These are phyloP conservation scores for Fusarium sp. DNA, from an alignment of 2,329 filamentous ascomycete genomes.

Conservation along the genomic window DNA sequence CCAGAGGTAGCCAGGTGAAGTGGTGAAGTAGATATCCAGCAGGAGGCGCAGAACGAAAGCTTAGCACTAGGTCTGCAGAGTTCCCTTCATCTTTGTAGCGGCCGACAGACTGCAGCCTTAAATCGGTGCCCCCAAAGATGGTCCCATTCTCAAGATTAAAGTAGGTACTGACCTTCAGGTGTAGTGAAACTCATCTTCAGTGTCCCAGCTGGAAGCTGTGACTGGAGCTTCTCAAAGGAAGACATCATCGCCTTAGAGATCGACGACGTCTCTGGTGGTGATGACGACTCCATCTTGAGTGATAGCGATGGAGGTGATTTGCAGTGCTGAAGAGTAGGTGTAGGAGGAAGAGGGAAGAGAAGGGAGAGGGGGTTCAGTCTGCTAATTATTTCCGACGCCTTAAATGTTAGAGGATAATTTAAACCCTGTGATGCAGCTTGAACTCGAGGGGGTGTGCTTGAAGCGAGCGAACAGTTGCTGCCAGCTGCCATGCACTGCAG, in stretches of 20 bases:
- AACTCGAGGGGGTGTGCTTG: not conserved
- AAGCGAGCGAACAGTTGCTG: not conserved
- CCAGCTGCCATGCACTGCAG: not conserved
- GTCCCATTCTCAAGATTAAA: not conserved
- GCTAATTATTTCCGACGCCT: too few species aligned
- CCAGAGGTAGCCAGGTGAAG: not conserved
- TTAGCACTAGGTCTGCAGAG: not conserved
- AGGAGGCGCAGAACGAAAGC: not conserved
- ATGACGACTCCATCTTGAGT: not conserved
- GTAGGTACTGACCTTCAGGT: not conserved
- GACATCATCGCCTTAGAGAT: not conserved
- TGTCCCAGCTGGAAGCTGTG: not conserved
- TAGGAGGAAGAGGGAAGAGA: not conserved
- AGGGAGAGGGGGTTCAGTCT: not conserved
- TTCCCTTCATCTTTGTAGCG: not conserved
- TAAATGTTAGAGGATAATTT: not conserved
- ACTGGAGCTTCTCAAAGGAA: not conserved
- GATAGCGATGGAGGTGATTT: not conserved
- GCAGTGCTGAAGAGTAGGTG: not conserved
- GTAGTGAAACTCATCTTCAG: not conserved
- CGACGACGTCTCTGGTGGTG: not conserved
- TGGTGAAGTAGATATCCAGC: not conserved
- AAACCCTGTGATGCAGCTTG: not conserved
- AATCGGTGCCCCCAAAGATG: not conserved
- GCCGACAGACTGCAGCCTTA: not conserved